A percentile compares a stretch with the other conserved stretches of the same genome.
Evolutionary conservation across 306 rosid genomes (phyloP).

Genomic region (Sindora glabra): DNA sequence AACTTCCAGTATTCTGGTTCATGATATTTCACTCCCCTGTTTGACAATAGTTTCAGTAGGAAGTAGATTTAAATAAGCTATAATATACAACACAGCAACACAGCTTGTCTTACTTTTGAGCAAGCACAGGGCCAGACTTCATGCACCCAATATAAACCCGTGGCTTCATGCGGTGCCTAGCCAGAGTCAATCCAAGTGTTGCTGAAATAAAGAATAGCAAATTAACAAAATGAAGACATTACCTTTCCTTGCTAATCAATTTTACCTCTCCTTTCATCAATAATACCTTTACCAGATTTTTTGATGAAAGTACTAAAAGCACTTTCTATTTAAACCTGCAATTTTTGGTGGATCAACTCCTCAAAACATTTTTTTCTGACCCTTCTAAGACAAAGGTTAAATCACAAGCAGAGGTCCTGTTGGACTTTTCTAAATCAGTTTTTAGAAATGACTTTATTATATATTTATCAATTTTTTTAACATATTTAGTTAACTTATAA

Average conservation of each 20-base stretch:
- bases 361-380: too few relatives aligned
- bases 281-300: too few relatives aligned
- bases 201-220: conserved; percentile 31
- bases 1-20: conserved; percentile 96
- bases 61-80: conserved; percentile 3
- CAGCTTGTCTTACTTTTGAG: conserved; percentile 56
- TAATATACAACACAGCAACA: background rate
- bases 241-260: too few relatives aligned
- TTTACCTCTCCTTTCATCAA: too few relatives aligned
- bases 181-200: conserved; percentile 57
- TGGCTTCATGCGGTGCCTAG: conserved; percentile 47
- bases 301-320: too few relatives aligned
- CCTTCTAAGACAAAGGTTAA: too few relatives aligned
- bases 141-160: conserved; percentile 88
- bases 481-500: background rate
- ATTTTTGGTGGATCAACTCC: too few relatives aligned
- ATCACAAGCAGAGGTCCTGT: too few relatives aligned
- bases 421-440: too few relatives aligned
- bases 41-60: conserved; percentile 10
- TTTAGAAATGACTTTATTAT: too few relatives aligned
- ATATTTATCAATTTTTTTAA: background rate
- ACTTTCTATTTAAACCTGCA: too few relatives aligned
- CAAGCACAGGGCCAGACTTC: conserved; percentile 93
- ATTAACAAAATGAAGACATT: conserved; percentile 9
- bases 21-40: conserved; percentile 83